Evolutionary conservation across 805 yeast genomes (phyloP).

Genomic region (Ogataea nonfermentans): DNA sequence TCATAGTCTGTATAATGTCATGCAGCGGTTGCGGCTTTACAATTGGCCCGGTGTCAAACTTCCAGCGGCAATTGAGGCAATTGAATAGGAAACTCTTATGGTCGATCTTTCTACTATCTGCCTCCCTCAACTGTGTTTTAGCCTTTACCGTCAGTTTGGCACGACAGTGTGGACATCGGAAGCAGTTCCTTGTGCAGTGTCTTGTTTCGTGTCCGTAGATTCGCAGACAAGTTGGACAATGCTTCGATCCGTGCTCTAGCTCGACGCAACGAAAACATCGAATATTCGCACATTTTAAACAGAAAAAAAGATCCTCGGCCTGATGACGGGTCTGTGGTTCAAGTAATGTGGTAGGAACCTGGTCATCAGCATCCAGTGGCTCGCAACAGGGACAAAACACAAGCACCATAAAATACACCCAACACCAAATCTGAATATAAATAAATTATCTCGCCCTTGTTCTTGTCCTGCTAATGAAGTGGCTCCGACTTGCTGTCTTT

Average conservation of each 20-base stretch:
- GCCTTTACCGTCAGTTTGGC: constrained; percentile 20
- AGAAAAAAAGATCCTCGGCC: constrained; percentile 24
- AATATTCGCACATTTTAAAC: constrained; percentile 28
- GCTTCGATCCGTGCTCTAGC: constrained; percentile 21
- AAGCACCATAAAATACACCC: constrained; percentile 3
- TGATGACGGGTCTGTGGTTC: constrained; percentile 21
- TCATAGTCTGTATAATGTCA: constrained; percentile 27
- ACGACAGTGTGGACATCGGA: constrained; percentile 35
- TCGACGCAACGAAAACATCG: constrained; percentile 31
- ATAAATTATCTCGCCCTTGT: background rate
- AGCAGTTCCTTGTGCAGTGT: constrained; percentile 34
- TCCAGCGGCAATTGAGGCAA: constrained; percentile 39
- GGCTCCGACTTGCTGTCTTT: background rate
- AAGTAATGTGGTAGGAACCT: constrained; percentile 13
- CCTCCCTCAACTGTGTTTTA: constrained; percentile 12
- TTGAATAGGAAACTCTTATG: constrained; percentile 39
- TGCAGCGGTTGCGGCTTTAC: constrained; percentile 41
- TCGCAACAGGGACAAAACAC: constrained; percentile 20
- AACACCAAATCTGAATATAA: background rate
- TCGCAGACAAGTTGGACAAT: constrained; percentile 31
- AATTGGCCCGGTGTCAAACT: constrained; percentile 37
- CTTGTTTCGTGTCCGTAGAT: constrained; percentile 7
- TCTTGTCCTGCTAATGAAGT: constrained; percentile 3
- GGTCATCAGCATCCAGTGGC: background rate
- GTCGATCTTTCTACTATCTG: constrained; percentile 11